phyloP scores from a whole-genome alignment of 345 rosid species.

The Eucalyptus erythrocorys region DNA sequence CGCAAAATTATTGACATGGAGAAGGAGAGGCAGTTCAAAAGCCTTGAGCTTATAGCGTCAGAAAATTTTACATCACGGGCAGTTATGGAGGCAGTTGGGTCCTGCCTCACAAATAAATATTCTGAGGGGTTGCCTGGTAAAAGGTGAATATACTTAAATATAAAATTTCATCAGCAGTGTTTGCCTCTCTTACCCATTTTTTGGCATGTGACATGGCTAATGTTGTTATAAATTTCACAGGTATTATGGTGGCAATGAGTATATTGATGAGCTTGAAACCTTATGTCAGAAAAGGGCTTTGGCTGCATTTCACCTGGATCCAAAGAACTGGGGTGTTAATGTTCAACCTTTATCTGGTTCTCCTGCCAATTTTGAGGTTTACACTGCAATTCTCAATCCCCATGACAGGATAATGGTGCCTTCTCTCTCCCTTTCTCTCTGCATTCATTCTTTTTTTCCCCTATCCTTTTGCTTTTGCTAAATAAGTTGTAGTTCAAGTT shows the following conservation, averaged over 20 bases:
- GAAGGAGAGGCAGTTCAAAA: conserved; percentile 77
- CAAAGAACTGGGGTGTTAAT: conserved; percentile 82
- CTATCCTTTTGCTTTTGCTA: neutral
- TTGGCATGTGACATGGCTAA: neutral
- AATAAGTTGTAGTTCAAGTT: neutral
- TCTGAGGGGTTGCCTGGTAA: conserved; percentile 95
- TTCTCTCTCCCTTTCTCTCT: neutral
- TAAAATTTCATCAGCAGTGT: neutral
- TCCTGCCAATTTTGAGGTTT: conserved; percentile 95
- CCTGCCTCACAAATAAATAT: conserved; percentile 88
- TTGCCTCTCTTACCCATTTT: neutral
- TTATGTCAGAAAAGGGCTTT: conserved; percentile 84
- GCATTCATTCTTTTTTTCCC: neutral
- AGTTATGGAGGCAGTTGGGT: conserved; percentile 95
- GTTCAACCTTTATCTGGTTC: conserved; percentile 96
- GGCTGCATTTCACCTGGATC: conserved; percentile 66
- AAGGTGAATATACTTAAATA: conserved; percentile 31
- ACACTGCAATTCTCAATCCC: conserved; percentile 82
- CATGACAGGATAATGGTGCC: conserved; percentile 86
- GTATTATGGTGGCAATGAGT: conserved; percentile 92
- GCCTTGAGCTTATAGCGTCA: conserved; percentile 89
- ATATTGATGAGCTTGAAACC: conserved; percentile 81
- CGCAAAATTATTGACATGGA: conserved; percentile 49
- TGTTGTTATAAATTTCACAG: conserved; percentile 8
- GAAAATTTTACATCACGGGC: conserved; percentile 93